Percentiles rank a stretch among this genome's conserved stretches.
phyloP scores from a whole-genome alignment of 371 early-diverging fungal species.

The Mucor velutinosus region DNA sequence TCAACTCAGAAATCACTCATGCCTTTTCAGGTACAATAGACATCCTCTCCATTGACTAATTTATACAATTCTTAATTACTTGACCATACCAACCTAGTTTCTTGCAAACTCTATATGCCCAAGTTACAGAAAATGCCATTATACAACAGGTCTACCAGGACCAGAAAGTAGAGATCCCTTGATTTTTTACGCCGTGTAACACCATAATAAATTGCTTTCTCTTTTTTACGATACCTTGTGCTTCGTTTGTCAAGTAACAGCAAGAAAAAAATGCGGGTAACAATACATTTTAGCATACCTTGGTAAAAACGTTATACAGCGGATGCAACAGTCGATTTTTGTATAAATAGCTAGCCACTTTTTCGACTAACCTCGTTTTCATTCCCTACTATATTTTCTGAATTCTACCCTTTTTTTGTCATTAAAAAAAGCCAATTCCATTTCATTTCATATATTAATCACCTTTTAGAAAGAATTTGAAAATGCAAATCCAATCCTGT shows the following conservation, averaged over 20 bases:
- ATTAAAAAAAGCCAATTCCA: background rate
- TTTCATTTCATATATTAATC: background rate
- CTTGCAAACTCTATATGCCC: background rate
- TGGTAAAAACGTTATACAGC: background rate
- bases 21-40: conserved; percentile 11
- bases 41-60: conserved; percentile 2
- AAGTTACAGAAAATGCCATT: background rate
- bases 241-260: background rate
- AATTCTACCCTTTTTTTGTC: background rate
- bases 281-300: background rate
- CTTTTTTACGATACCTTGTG: conserved; percentile 5
- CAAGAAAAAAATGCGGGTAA: conserved; percentile 8
- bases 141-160: background rate
- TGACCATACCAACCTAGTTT: background rate
- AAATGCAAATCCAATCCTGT: conserved; percentile 18
- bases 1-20: background rate
- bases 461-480: background rate
- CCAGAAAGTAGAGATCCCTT: conserved; percentile 5
- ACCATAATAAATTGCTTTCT: conserved; percentile 5
- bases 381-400: conserved; percentile 4
- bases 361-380: background rate
- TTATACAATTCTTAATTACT: conserved; percentile 2
- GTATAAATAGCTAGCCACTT: background rate
- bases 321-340: background rate
- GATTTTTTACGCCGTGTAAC: conserved; percentile 11